phyloP scores from a whole-genome alignment of 2,329 filamentous ascomycete genomes.

The Coniosporium tulheliwenetii region DNA sequence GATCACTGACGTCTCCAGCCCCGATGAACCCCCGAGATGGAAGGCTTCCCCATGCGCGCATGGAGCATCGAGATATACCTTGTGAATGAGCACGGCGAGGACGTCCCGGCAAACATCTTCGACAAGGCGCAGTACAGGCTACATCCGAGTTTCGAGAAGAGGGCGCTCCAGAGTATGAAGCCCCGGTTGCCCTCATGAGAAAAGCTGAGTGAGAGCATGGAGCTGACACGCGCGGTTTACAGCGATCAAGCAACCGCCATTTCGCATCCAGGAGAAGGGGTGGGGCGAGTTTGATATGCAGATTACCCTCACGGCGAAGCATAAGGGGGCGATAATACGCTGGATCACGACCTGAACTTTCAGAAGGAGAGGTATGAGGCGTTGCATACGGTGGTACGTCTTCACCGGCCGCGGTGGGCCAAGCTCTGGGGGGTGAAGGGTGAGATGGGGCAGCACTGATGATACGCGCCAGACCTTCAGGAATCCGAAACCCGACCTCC shows the following conservation, averaged over 20 bases:
- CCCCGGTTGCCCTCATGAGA: background rate
- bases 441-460: background rate
- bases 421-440: background rate
- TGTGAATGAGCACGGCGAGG: conserved; percentile 71
- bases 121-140: conserved; percentile 86
- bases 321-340: conserved; percentile 71
- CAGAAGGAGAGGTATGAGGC: conserved; percentile 65
- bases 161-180: conserved; percentile 59
- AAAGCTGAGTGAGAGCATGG: background rate
- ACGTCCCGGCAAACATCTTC: conserved; percentile 71
- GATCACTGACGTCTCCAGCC: conserved; percentile 38
- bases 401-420: background rate
- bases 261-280: conserved; percentile 81
- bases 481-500: conserved; percentile 78
- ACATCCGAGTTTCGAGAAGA: conserved; percentile 84
- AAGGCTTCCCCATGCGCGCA: conserved; percentile 80
- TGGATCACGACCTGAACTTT: conserved; percentile 90
- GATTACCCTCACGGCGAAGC: conserved; percentile 66
- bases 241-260: conserved; percentile 54
- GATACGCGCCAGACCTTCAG: conserved; percentile 49
- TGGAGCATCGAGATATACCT: conserved; percentile 83
- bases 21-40: conserved; percentile 39
- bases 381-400: conserved; percentile 54
- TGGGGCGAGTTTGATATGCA: conserved; percentile 98
- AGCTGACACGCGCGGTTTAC: conserved; percentile 1